Base-by-base conservation (phyloP, 2,329 filamentous ascomycete species). In the Septoria linicola region DNA sequence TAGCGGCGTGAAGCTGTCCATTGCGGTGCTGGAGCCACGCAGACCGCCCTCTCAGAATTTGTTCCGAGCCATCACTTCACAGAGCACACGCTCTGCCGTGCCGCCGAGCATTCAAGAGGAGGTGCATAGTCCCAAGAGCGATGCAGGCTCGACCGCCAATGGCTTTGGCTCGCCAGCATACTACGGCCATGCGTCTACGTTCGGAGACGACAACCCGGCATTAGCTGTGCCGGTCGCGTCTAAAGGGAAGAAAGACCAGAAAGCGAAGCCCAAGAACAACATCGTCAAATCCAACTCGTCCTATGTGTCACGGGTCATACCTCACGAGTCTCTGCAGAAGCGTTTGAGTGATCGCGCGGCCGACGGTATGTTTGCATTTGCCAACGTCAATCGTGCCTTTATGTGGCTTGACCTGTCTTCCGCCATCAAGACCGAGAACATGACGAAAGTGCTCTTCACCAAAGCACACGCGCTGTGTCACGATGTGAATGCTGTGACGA, bases 251-350 rank as follows among this genome's bases (percentile, higher is more conserved):
- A 74, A 75, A 8, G 67, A 76, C 19, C 96, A 96, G 76, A 81
- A 83, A 68, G 82, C 85, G 66, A 99, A 99, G 70, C 93, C 93
- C 2, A 99, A 97, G 78, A 97, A 92, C 72, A 97, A 95, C 70
- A 93, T 99, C 70, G 85, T 92, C 45, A 99, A 99, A 77, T 97
- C 90, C 73, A 97, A 96, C 70, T 99, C 93, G 8, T 96, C 92
- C 0, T 99, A 96, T 67, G 93, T 99, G 23, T 96, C 92, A n/a
- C 79, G 93, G 48, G 92, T 96, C 25, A 96, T 97, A 58, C 85
- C 90, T 13, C 88, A 96, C 64, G 93, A 99, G 63, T 79, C 79
- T 3, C 71, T 95, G 48, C 79, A 80, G 17, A 95, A 93, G 71
- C 84, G 88, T 58, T 71, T 97, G 57, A 80, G 82, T 41, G 93